A percentile compares a stretch with the other conserved stretches of the same genome.
These are phyloP conservation scores for Volvox reticuliferus DNA, from an alignment of 139 green algal genomes.

Conservation along the genomic window DNA sequence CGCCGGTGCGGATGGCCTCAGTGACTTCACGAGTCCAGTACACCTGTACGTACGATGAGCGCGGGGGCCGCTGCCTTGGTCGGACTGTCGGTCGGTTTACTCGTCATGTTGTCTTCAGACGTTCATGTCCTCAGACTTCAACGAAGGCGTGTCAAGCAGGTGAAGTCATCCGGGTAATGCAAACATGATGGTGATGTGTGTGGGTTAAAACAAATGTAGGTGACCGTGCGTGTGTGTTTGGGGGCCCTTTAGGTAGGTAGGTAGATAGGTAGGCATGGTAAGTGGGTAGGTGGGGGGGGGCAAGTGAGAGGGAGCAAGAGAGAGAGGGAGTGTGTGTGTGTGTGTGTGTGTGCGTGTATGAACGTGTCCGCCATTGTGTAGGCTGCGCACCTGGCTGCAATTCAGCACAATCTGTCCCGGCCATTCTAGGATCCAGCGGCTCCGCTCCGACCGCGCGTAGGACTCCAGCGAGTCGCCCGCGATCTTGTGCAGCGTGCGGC, in stretches of 20 bases:
- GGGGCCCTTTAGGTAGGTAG: no score
- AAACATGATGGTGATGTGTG: no score
- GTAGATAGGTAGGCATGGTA: no score
- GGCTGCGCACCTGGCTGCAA: conserved; percentile 72
- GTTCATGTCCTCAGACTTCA: no score
- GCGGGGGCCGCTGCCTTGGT: no score
- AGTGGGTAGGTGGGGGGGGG: no score
- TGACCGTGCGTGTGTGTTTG: no score
- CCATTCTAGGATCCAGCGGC: conserved; percentile 82
- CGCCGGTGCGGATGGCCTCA: conserved; percentile 75
- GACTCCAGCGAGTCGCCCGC: conserved; percentile 68
- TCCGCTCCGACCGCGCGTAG: conserved; percentile 65
- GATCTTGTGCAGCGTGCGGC: conserved; percentile 76
- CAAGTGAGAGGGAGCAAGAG: neutral
- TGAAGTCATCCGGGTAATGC: no score
- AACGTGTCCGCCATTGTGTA: neutral
- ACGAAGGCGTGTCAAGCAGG: no score
- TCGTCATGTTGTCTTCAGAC: no score
- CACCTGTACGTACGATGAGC: conserved; percentile 57
- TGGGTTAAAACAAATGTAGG: no score
- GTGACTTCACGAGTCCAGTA: conserved; percentile 84
- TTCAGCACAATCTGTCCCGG: conserved; percentile 83
- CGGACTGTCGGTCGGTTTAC: no score
- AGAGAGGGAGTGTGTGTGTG: neutral
- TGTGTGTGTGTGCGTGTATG: neutral